phyloP scores from a whole-genome alignment of 2,329 filamentous ascomycete species.

The Ceratocystis colombiana region DNA sequence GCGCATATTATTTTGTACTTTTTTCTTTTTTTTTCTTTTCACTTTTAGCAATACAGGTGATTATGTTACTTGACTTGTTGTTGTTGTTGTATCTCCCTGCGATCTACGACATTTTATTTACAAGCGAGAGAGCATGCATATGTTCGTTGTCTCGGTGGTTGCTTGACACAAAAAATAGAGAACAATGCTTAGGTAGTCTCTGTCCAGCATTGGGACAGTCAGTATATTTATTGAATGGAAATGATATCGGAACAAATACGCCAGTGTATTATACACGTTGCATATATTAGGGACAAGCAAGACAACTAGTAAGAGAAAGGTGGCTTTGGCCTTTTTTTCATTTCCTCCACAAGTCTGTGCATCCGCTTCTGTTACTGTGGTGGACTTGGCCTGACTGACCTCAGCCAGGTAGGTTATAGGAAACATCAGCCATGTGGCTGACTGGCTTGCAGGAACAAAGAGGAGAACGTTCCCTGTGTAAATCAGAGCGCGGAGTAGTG shows the following conservation, averaged over 20 bases:
- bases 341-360: not conserved
- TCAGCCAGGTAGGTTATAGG: not conserved
- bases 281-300: not conserved
- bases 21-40: not conserved
- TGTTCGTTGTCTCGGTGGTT: not conserved
- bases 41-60: not conserved
- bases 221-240: no score
- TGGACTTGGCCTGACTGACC: not conserved
- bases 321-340: slow-evolving; percentile 7
- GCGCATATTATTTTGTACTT: not conserved
- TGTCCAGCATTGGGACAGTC: no score
- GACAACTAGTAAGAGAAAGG: not conserved
- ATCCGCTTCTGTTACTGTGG: not conserved
- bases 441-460: not conserved
- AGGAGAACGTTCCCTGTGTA: not conserved
- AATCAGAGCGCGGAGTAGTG: not conserved
- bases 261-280: not conserved
- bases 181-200: no score
- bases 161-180: no score
- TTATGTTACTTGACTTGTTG: not conserved
- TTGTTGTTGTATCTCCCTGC: no score
- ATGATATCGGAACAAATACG: no score
- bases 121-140: not conserved
- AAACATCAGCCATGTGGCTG: not conserved
- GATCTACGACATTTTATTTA: no score